Conservation (phyloP, 2,329 filamentous ascomycete genomes). For the Penicillium hesseltinei region DNA sequence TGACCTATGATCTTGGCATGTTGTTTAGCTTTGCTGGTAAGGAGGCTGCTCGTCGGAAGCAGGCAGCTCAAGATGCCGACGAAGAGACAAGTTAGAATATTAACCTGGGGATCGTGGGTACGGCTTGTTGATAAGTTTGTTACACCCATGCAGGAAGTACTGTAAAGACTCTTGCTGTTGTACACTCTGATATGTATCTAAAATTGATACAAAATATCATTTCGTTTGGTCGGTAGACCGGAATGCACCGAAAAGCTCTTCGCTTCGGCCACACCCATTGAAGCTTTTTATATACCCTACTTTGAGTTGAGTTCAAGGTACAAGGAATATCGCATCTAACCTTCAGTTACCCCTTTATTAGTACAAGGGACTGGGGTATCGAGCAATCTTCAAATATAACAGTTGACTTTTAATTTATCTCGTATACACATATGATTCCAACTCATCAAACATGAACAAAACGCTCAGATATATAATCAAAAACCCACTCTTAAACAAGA, state of each 20-base stretch:
- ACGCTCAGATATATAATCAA: not conserved
- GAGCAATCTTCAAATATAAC: not conserved
- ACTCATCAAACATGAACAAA: conserved; percentile 8
- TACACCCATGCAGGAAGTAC: not conserved
- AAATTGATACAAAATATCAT: not conserved
- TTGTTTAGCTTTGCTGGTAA: conserved; percentile 49
- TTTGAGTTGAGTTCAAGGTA: not conserved
- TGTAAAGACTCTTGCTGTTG: not conserved
- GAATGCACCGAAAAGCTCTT: not conserved
- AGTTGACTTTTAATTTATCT: conserved; percentile 5
- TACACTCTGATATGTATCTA: not conserved
- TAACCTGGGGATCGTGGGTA: no score
- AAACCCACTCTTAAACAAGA: not conserved
- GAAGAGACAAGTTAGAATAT: conserved; percentile 13
- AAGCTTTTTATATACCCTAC: not conserved
- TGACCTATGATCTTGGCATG: conserved; percentile 59
- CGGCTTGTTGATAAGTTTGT: not conserved
- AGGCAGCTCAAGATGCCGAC: conserved; percentile 9
- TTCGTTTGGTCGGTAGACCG: not conserved
- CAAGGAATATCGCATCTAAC: not conserved
- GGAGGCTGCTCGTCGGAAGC: conserved; percentile 23
- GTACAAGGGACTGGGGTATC: no score
- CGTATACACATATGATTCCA: conserved; percentile 12
- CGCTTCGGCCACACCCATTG: not conserved
- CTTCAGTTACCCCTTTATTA: not conserved